Percentiles rank a stretch among this genome's conserved stretches.
Conservation (phyloP, 164 flowering plant species). For the Cinnamomum chago region DNA sequence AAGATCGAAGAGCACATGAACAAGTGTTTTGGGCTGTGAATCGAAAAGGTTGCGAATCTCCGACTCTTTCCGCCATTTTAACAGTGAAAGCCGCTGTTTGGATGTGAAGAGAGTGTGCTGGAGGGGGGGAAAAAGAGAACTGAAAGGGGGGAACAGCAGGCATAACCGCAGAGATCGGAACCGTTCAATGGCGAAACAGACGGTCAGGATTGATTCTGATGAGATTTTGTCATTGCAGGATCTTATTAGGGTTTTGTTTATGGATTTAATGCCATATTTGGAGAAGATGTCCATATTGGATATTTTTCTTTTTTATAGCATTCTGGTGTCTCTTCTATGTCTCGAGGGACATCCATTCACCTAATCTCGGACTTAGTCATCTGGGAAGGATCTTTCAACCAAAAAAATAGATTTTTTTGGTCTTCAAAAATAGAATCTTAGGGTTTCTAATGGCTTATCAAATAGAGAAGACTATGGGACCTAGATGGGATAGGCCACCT, state of each 20-base stretch:
- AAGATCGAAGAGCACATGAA: slow-evolving; percentile 3
- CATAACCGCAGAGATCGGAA: not conserved
- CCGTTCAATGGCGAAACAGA: slow-evolving; percentile 13
- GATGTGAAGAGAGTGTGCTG: not conserved
- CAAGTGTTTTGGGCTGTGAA: not conserved
- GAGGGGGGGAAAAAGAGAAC: not conserved
- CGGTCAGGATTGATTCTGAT: slow-evolving; percentile 4
- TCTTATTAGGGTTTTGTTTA: not conserved
- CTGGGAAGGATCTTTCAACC: too few relatives aligned
- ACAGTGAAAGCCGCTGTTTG: slow-evolving; percentile 2
- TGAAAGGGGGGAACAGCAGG: slow-evolving; percentile 5
- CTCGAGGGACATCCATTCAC: too few relatives aligned
- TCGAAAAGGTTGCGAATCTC: not conserved
- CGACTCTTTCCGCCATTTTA: slow-evolving; percentile 11
- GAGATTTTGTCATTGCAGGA: not conserved
- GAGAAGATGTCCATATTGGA: too few relatives aligned
- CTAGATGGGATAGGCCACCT: too few relatives aligned
- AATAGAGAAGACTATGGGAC: too few relatives aligned
- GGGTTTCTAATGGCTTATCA: too few relatives aligned
- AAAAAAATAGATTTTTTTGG: too few relatives aligned
- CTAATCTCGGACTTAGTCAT: too few relatives aligned
- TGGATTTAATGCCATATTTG: not conserved
- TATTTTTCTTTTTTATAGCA: too few relatives aligned
- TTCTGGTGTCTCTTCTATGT: too few relatives aligned
- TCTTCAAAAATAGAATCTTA: too few relatives aligned